Conservation (phyloP, 495 filamentous ascomycete genomes). For the Lophiostoma macrostomum region DNA sequence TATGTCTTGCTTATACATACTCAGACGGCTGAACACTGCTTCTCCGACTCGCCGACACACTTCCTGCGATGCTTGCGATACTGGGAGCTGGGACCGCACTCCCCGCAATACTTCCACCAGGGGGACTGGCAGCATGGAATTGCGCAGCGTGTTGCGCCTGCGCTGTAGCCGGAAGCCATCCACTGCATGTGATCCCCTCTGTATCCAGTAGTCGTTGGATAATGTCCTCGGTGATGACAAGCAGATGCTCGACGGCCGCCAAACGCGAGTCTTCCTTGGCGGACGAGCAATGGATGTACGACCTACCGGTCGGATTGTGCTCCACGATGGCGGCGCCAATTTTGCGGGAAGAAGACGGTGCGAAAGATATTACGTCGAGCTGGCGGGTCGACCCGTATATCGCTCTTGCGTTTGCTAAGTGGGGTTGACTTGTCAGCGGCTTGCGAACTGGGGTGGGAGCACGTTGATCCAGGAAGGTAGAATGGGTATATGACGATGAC, state of each 20-base stretch:
- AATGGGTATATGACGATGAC: neutral
- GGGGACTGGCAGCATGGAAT: slow-evolving; percentile 5
- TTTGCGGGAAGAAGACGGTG: slow-evolving; percentile 18
- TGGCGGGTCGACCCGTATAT: slow-evolving; percentile 27
- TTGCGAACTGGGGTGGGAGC: neutral
- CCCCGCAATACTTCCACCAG: slow-evolving; percentile 3
- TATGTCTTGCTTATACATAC: neutral
- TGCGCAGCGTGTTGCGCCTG: slow-evolving; percentile 16
- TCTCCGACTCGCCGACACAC: slow-evolving; percentile 11
- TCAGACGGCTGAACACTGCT: slow-evolving; percentile 20
- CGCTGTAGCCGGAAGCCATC: slow-evolving; percentile 27
- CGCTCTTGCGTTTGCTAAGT: slow-evolving; percentile 29
- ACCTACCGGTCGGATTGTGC: slow-evolving; percentile 20
- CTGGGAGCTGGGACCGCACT: slow-evolving; percentile 2
- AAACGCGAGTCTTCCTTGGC: slow-evolving; percentile 22
- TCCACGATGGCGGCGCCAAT: slow-evolving; percentile 31
- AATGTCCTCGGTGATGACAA: slow-evolving; percentile 31
- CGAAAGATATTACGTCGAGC: slow-evolving; percentile 28
- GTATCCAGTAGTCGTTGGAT: slow-evolving; percentile 17
- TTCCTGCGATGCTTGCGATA: slow-evolving; percentile 7
- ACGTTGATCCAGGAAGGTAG: neutral
- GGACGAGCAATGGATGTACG: slow-evolving; percentile 30
- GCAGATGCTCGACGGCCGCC: slow-evolving; percentile 27
- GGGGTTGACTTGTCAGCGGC: neutral
- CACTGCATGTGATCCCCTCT: slow-evolving; percentile 26